Evolutionary conservation across 2,329 filamentous ascomycete genomes (phyloP).

Genomic region (Aspergillus viridinutans): DNA sequence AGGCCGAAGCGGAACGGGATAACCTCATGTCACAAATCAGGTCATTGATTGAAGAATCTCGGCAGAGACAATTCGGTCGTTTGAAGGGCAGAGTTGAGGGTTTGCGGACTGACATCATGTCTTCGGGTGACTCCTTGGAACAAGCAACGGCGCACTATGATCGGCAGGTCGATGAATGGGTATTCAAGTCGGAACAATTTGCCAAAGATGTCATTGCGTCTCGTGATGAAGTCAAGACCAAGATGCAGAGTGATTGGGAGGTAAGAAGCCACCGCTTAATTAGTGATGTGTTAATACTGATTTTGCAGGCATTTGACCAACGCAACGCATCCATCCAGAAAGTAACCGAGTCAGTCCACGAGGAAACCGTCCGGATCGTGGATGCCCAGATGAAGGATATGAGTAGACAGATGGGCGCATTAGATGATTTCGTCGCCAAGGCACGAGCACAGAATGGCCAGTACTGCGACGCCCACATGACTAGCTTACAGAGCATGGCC

Average conservation of each 20-base stretch:
- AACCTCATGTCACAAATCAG: constrained; percentile 73
- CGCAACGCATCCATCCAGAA: constrained; percentile 79
- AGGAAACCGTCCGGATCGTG: constrained; percentile 83
- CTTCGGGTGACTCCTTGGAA: constrained; percentile 62
- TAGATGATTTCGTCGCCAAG: constrained; percentile 84
- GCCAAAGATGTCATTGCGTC: constrained; percentile 68
- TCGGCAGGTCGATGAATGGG: constrained; percentile 71
- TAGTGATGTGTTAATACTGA: constrained; percentile 20
- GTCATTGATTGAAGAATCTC: constrained; percentile 68
- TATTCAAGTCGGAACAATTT: constrained; percentile 62
- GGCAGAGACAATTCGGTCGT: constrained; percentile 67
- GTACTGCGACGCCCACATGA: constrained; percentile 66
- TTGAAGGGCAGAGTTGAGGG: constrained; percentile 59
- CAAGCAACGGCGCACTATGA: constrained; percentile 63
- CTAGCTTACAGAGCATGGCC: constrained; percentile 64
- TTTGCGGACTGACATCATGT: constrained; percentile 62
- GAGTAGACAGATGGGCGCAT: constrained; percentile 77
- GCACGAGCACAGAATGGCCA: constrained; percentile 75
- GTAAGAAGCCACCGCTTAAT: constrained; percentile 44
- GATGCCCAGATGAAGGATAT: constrained; percentile 85
- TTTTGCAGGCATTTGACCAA: constrained; percentile 61
- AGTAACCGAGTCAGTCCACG: constrained; percentile 81
- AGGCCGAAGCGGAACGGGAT: constrained; percentile 68
- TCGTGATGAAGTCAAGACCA: constrained; percentile 72
- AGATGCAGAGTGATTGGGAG: constrained; percentile 81